Conservation (phyloP, 2,329 filamentous ascomycete species). For the Pseudogymnoascus sp. region DNA sequence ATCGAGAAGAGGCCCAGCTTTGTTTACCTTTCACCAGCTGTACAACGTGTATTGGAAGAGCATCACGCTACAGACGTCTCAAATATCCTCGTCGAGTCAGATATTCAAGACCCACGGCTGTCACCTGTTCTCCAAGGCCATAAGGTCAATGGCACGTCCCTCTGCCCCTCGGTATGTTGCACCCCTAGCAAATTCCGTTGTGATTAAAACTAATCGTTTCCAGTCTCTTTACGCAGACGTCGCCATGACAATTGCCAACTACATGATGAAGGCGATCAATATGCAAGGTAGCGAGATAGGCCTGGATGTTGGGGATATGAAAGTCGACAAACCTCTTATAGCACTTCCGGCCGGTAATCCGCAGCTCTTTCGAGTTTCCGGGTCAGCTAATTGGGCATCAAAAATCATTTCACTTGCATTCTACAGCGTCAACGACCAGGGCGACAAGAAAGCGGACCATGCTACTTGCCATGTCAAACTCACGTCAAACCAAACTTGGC, state of each 20-base stretch:
- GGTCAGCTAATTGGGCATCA: slow-evolving; percentile 37
- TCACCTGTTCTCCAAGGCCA: slow-evolving; percentile 46
- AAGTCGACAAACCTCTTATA: slow-evolving; percentile 48
- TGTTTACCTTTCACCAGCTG: slow-evolving; percentile 37
- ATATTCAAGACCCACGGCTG: slow-evolving; percentile 29
- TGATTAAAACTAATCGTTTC: background rate
- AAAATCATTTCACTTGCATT: slow-evolving; percentile 38
- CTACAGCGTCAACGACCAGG: slow-evolving; percentile 41
- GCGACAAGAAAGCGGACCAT: slow-evolving; percentile 41
- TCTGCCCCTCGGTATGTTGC: slow-evolving; percentile 32
- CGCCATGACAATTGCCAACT: slow-evolving; percentile 49
- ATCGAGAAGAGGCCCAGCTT: slow-evolving; percentile 31
- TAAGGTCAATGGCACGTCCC: slow-evolving; percentile 48
- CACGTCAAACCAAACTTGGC: slow-evolving; percentile 42
- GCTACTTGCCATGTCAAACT: slow-evolving; percentile 42
- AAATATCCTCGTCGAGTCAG: slow-evolving; percentile 45
- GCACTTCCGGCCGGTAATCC: slow-evolving; percentile 22
- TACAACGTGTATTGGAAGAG: slow-evolving; percentile 46
- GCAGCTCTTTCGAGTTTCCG: slow-evolving; percentile 44
- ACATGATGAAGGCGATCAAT: slow-evolving; percentile 40
- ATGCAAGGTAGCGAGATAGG: slow-evolving; percentile 14
- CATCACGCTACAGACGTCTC: slow-evolving; percentile 43
- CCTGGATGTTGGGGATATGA: slow-evolving; percentile 47
- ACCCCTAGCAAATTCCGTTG: too few relatives aligned
- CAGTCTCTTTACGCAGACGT: slow-evolving; percentile 51